These are phyloP conservation scores for Drosera spatulata DNA, from an alignment of 179 eudicot genomes.

Conservation along the genomic window DNA sequence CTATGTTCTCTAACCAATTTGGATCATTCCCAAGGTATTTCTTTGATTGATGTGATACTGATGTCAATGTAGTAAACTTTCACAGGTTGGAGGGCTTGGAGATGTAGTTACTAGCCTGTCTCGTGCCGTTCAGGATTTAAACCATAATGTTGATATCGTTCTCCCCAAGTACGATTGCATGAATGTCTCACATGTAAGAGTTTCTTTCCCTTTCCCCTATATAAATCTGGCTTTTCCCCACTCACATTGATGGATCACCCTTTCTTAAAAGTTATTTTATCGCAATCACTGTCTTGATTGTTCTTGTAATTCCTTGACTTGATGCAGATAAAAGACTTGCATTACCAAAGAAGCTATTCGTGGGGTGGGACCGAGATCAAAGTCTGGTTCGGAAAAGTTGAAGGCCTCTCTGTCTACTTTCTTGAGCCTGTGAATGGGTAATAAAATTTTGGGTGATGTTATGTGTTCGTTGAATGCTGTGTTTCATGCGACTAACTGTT, in stretches of 20 bases:
- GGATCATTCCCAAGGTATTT: neutral
- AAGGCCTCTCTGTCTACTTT: slow-evolving; percentile 89
- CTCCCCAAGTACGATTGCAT: slow-evolving; percentile 93
- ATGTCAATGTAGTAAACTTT: neutral
- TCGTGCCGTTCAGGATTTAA: slow-evolving; percentile 93
- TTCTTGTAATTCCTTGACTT: slow-evolving; percentile 7
- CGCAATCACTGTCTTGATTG: too few species aligned
- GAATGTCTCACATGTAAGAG: slow-evolving; percentile 75
- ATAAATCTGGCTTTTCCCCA: neutral
- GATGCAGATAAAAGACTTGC: slow-evolving; percentile 73
- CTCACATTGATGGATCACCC: neutral
- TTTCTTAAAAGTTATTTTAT: too few species aligned
- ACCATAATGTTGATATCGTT: slow-evolving; percentile 78
- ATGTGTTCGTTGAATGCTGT: neutral
- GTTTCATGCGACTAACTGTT: too few species aligned
- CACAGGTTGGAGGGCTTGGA: slow-evolving; percentile 99
- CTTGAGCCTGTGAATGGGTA: slow-evolving; percentile 98
- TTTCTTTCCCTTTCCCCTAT: neutral
- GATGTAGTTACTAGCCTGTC: slow-evolving; percentile 99
- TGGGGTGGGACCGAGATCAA: slow-evolving; percentile 94
- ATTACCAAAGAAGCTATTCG: slow-evolving; percentile 62
- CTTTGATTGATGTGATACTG: neutral
- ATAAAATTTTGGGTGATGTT: neutral
- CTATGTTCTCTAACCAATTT: neutral
- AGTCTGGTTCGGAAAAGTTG: slow-evolving; percentile 97